Evolutionary conservation across 805 yeast genomes (phyloP), one percentile per base, ranked within the genome.

Genomic region (Komagataella pseudopastoris): DNA sequence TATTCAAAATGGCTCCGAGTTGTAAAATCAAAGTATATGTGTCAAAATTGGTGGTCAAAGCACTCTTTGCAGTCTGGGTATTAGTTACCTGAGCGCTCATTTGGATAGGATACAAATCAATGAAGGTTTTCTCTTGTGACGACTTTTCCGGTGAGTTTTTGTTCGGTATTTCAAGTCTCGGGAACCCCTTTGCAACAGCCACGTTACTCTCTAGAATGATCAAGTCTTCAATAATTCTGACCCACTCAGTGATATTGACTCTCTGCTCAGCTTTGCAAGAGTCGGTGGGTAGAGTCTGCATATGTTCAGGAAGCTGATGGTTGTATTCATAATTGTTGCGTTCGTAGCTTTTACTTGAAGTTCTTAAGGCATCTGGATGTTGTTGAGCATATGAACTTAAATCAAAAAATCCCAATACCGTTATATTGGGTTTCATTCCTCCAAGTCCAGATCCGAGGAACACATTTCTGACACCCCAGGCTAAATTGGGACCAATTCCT

Each of bases 361-460:
- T 45, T 23, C 53, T 51, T 10, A 30, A 17, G n/a, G 22, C 49
- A 12, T 23, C 36, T 24, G 52, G 49, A n/a, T 36, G 30, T 14
- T 36, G 12, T 14, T 57, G 7, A 55, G 48, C 45, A 51, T 54
- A 22, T 44, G 45, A 49, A 50, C 52, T 66, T 54, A 83, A 71
- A 61, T 91, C 96, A 58, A 83, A 87, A 60, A 89, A 89, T 0
- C 98, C 98, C 36, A 93, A 54, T 0, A 93, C 95, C 0, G 96
- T 88, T 50, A 93, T 90, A 62, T 93, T 93, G 1, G 99, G 99
- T 59, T 80, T 84, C 99, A 93, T 93, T 10, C 96, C 97, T 6
- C 99, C 99, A n/a, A 93, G 71, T 0, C 99, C 99, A 2, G 96
- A 85, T 0, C 97, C 97, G 54, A 91, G 65, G 53, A 79, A 89